These are phyloP conservation scores for Trametes meyenii DNA, from an alignment of 768 basidiomycete species.

Conservation along the genomic window DNA sequence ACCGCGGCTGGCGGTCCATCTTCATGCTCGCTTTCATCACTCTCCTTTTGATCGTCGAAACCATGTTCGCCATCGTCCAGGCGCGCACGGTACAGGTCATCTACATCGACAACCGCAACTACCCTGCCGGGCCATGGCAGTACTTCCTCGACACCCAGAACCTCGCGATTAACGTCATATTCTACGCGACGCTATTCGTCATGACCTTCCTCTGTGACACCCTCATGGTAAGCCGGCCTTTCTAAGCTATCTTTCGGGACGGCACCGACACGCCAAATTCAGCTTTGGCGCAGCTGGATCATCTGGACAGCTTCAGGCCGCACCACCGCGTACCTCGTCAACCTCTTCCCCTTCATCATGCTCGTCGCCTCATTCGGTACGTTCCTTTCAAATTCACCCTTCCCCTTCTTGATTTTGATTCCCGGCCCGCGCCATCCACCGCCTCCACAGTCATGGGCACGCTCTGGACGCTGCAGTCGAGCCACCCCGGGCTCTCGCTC, in stretches of 20 bases:
- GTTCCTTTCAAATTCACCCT: neutral
- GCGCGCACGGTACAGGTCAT: conserved; percentile 39
- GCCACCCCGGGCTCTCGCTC: conserved; percentile 26
- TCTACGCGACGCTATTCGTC: conserved; percentile 46
- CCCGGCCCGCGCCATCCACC: too few species aligned
- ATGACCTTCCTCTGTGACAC: conserved; percentile 47
- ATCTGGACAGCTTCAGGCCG: conserved; percentile 22
- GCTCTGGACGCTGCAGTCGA: conserved; percentile 23
- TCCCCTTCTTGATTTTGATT: neutral
- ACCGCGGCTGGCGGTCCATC: conserved; percentile 31
- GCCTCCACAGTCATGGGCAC: conserved; percentile 22
- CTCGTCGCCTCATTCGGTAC: conserved; percentile 22
- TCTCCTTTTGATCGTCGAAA: conserved; percentile 41
- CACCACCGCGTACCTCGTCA: conserved; percentile 6
- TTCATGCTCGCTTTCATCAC: conserved; percentile 45
- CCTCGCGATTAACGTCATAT: conserved; percentile 46
- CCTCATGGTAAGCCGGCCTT: conserved; percentile 39
- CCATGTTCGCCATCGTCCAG: conserved; percentile 42
- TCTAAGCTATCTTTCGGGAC: neutral
- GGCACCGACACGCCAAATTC: neutral
- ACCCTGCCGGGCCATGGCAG: conserved; percentile 43
- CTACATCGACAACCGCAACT: conserved; percentile 31
- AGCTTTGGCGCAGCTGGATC: conserved; percentile 23
- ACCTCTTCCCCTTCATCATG: conserved; percentile 16
- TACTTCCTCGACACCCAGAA: conserved; percentile 47